Evolutionary conservation across 2,329 filamentous ascomycete genomes (phyloP).

Genomic region (Didymellaceae sp.): DNA sequence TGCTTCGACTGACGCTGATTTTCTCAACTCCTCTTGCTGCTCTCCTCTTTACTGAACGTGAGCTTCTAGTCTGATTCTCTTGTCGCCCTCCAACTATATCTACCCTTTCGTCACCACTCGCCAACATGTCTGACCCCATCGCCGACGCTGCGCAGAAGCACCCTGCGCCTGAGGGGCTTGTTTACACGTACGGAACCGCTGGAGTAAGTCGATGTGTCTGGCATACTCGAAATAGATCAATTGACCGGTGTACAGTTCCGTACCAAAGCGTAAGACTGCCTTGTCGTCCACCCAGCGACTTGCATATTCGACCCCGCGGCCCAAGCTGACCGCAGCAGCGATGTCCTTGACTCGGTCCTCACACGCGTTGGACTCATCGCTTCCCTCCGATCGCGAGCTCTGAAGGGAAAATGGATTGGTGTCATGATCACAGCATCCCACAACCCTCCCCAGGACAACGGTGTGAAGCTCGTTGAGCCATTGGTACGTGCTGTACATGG

Average conservation of each 20-base stretch:
- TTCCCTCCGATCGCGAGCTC: constrained; percentile 85
- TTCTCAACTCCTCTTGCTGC: constrained; percentile 2
- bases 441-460: constrained; percentile 69
- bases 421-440: constrained; percentile 76
- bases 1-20: background rate
- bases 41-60: constrained; percentile 16
- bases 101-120: background rate
- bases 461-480: constrained; percentile 86
- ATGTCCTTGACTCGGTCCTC: constrained; percentile 88
- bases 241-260: constrained; percentile 60
- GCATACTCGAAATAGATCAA: constrained; percentile 12
- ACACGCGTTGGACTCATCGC: constrained; percentile 92
- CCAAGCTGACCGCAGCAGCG: constrained; percentile 55
- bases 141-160: constrained; percentile 43
- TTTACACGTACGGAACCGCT: constrained; percentile 51
- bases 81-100: background rate
- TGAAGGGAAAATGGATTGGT: constrained; percentile 88
- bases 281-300: background rate
- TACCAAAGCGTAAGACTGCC: constrained; percentile 68
- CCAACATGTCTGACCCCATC: constrained; percentile 42
- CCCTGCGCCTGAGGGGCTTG: constrained; percentile 46
- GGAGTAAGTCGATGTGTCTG: constrained; percentile 53
- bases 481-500: constrained; percentile 62
- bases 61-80: constrained; percentile 2
- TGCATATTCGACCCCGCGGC: constrained; percentile 1